Percentiles rank a stretch among this genome's conserved stretches.
Evolutionary conservation across 2,329 filamentous ascomycete genomes (phyloP).

Genomic region (Fusarium sp.): DNA sequence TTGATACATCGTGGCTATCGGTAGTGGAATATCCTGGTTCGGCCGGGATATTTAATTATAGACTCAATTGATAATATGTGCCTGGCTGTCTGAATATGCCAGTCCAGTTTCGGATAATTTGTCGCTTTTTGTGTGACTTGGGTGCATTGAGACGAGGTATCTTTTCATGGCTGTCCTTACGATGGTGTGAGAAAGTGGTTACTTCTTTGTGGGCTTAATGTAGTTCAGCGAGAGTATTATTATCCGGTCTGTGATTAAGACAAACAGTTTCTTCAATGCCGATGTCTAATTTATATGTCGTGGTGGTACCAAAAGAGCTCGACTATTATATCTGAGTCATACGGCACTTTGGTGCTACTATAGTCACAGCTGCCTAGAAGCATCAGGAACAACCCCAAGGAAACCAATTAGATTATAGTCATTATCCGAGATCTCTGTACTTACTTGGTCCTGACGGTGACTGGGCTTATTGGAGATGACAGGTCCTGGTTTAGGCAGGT

Average conservation of each 20-base stretch:
- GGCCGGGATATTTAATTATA: not conserved
- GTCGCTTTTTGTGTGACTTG: too few species aligned
- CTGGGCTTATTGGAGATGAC: not conserved
- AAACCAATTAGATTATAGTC: not conserved
- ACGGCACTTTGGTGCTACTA: conserved; percentile 8
- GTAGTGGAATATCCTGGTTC: not conserved
- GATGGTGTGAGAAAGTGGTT: not conserved
- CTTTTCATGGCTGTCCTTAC: not conserved
- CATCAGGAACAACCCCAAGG: not conserved
- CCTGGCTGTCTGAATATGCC: not conserved
- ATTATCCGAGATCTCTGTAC: not conserved
- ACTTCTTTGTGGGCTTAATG: not conserved
- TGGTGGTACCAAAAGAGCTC: not conserved
- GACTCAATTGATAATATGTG: not conserved
- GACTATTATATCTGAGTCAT: conserved; percentile 18
- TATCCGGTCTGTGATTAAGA: too few species aligned
- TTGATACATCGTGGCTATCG: conserved; percentile 13
- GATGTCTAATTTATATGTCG: not conserved
- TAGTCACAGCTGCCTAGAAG: conserved; percentile 20
- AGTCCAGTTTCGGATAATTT: not conserved
- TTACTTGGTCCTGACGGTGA: conserved; percentile 3
- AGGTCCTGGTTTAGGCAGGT: not conserved
- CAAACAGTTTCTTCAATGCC: too few species aligned
- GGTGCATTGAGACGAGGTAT: not conserved
- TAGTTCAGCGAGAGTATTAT: not conserved